Percentiles rank a stretch among this genome's conserved stretches.
Conservation (phyloP, 2,329 filamentous ascomycete species). For the Pleoardoris graminearum region DNA sequence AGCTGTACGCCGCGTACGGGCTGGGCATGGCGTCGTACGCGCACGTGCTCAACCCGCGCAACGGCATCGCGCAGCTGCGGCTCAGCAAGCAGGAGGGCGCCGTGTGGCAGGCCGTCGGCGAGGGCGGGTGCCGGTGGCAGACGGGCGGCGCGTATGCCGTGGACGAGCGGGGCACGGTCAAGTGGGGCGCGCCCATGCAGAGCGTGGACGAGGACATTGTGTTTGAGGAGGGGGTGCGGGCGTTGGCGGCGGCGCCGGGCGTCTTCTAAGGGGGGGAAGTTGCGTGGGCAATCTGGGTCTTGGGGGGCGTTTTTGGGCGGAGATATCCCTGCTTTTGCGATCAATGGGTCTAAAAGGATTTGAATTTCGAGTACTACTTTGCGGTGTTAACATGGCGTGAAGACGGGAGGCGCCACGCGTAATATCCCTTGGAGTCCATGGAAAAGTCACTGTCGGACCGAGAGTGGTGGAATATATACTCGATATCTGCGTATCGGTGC, state of each 20-base stretch:
- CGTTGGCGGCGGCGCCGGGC: conserved; percentile 16
- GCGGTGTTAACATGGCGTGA: too few species aligned
- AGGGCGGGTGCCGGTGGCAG: conserved; percentile 43
- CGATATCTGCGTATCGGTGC: neutral
- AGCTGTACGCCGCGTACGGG: conserved; percentile 63
- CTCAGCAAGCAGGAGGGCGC: conserved; percentile 42
- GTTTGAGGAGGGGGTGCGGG: conserved; percentile 37
- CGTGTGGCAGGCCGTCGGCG: conserved; percentile 41
- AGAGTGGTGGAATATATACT: neutral
- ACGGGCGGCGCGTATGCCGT: conserved; percentile 40
- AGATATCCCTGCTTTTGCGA: conserved; percentile 2
- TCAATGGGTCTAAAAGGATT: neutral
- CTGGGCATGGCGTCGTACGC: conserved; percentile 52
- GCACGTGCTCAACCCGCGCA: conserved; percentile 40
- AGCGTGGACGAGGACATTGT: conserved; percentile 39
- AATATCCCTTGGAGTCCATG: neutral
- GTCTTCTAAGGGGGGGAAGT: neutral
- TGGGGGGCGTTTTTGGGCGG: neutral
- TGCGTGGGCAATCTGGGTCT: neutral
- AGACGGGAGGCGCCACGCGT: too few species aligned
- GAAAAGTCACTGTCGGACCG: too few species aligned
- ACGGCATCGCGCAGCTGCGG: conserved; percentile 42
- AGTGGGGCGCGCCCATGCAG: conserved; percentile 42
- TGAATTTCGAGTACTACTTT: too few species aligned
- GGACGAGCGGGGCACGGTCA: conserved; percentile 37